Conservation (phyloP, 257 asterid species). For the Salvia miltiorrhiza region DNA sequence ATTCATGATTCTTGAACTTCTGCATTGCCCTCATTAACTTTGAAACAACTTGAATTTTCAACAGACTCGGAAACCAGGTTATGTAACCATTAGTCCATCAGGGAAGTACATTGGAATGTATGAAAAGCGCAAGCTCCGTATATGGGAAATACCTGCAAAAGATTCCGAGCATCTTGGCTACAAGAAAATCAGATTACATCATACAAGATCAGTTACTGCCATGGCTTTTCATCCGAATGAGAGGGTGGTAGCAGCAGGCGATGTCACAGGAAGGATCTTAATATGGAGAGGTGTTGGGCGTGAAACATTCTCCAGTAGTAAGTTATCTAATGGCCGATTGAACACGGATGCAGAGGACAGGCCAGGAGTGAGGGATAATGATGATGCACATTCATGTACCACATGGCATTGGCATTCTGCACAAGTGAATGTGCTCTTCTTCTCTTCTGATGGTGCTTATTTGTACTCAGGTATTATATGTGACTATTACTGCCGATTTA, state of each 20-base stretch:
- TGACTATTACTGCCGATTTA: neutral
- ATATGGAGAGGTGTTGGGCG: slow-evolving; percentile 89
- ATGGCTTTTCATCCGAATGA: slow-evolving; percentile 94
- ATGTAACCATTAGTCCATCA: slow-evolving; percentile 47
- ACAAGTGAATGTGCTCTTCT: slow-evolving; percentile 73
- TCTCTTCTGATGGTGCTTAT: slow-evolving; percentile 93
- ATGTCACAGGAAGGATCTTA: slow-evolving; percentile 83
- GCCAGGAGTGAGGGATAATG: slow-evolving; percentile 75
- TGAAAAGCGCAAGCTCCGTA: slow-evolving; percentile 58
- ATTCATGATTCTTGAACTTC: neutral
- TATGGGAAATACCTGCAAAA: slow-evolving; percentile 78
- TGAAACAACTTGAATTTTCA: slow-evolving; percentile 12
- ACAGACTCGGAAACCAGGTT: slow-evolving; percentile 52
- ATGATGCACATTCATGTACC: slow-evolving; percentile 89
- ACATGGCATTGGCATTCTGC: slow-evolving; percentile 99
- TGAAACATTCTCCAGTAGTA: slow-evolving; percentile 29
- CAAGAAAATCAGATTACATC: slow-evolving; percentile 71
- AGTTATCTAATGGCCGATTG: slow-evolving; percentile 31
- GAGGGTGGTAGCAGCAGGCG: slow-evolving; percentile 87
- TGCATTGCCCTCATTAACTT: slow-evolving; percentile 1
- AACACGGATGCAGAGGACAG: slow-evolving; percentile 49
- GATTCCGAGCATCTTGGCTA: slow-evolving; percentile 47
- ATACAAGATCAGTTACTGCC: slow-evolving; percentile 62
- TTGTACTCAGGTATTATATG: slow-evolving; percentile 75
- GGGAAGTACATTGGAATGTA: slow-evolving; percentile 65